phyloP scores from a whole-genome alignment of 2,329 filamentous ascomycete species.

The Alternaria infectoria region DNA sequence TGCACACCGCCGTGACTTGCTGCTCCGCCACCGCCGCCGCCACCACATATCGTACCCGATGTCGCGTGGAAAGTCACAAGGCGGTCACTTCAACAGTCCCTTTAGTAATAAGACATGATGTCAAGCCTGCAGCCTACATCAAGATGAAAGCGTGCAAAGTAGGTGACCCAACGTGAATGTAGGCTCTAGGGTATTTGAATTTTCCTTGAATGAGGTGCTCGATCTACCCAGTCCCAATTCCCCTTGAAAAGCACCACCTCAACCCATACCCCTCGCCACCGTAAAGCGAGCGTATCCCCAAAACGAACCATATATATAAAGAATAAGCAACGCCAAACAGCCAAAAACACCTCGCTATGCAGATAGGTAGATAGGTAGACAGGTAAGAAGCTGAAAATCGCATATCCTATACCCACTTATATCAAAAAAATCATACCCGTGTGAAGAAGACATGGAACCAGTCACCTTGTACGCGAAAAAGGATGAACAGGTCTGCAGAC shows the following conservation, averaged over 20 bases:
- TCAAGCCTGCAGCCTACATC: background rate
- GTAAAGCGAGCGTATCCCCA: background rate
- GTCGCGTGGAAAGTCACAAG: background rate
- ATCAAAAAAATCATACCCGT: background rate
- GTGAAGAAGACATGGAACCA: background rate
- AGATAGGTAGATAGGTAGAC: slow-evolving; percentile 1
- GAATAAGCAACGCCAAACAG: slow-evolving; percentile 33
- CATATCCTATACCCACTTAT: no score
- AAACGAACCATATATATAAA: background rate
- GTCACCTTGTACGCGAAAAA: background rate
- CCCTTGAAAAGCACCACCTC: background rate
- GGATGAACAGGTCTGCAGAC: background rate
- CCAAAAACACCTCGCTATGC: slow-evolving; percentile 48
- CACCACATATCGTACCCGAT: no score
- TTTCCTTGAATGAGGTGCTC: no score
- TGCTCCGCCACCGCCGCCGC: background rate
- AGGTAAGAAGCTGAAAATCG: no score
- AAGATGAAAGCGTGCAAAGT: background rate
- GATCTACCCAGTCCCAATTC: background rate
- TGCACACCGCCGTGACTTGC: no score
- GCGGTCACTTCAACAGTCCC: background rate
- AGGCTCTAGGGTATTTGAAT: no score
- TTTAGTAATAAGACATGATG: background rate
- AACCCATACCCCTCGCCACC: background rate
- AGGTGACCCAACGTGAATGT: no score